Conservation (phyloP, 306 rosid genomes). For the Castanospermum australe region DNA sequence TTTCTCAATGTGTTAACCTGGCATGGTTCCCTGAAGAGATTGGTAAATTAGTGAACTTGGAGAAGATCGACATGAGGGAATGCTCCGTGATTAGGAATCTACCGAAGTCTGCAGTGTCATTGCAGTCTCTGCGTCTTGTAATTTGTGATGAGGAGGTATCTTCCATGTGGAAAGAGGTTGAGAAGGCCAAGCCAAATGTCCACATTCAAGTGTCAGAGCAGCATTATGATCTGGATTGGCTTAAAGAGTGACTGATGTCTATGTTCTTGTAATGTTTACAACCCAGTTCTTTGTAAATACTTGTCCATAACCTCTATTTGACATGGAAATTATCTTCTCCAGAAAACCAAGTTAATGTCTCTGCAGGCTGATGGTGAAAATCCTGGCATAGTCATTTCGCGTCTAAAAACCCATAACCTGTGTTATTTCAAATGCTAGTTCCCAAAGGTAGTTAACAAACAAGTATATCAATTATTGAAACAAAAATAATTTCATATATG, state of each 20-base stretch:
- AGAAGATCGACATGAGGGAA: conserved; percentile 94
- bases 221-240: conserved; percentile 68
- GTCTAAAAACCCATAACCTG: background rate
- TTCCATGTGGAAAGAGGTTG: conserved; percentile 61
- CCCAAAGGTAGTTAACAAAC: background rate
- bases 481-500: too few relatives aligned
- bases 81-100: conserved; percentile 55
- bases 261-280: background rate
- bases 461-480: background rate
- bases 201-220: conserved; percentile 70
- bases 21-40: conserved; percentile 53
- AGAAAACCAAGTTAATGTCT: background rate
- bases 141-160: conserved; percentile 85
- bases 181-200: conserved; percentile 51
- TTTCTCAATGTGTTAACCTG: conserved; percentile 74
- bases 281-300: conserved; percentile 13
- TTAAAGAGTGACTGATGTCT: conserved; percentile 45
- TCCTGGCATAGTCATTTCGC: conserved; percentile 2
- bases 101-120: conserved; percentile 52
- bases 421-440: background rate
- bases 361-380: background rate
- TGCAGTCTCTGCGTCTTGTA: conserved; percentile 53
- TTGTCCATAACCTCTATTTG: conserved; percentile 16
- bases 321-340: background rate
- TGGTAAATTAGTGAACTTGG: conserved; percentile 54